Conservation (phyloP, 176 grass and related monocot genomes). For the Bromus sterilis region DNA sequence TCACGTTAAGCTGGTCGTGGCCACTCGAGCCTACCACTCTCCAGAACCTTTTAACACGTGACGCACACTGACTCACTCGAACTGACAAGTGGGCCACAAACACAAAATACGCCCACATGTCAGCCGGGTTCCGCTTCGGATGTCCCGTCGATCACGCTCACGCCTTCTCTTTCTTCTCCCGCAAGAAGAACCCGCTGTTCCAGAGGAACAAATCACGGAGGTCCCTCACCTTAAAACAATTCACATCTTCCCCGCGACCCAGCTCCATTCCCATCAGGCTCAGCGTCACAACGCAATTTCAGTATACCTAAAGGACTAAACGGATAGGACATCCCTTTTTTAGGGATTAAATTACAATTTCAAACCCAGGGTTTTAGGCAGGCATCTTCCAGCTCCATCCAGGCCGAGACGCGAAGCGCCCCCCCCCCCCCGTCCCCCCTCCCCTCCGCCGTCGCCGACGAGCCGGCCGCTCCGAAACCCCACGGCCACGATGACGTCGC, state of each 20-base stretch:
- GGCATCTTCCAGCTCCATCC: conserved; percentile 7
- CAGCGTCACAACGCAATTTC: background rate
- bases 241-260: accelerated
- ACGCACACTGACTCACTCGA: background rate
- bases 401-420: background rate
- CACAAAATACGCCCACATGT: background rate
- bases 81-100: background rate
- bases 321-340: accelerated
- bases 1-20: background rate
- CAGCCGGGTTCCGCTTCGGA: background rate
- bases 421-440: background rate
- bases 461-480: background rate
- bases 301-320: background rate
- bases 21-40: background rate
- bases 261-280: no score
- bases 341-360: background rate
- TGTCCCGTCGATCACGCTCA: background rate
- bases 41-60: background rate
- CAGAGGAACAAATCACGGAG: background rate
- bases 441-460: background rate
- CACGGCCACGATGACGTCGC: conserved; percentile 31
- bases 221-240: background rate
- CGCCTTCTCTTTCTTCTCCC: background rate
- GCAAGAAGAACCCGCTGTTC: background rate
- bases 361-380: conserved; percentile 1